A percentile compares a stretch with the other conserved stretches of the same genome.
phyloP scores from a whole-genome alignment of 2,329 filamentous ascomycete genomes.

The Drechslera avenae region DNA sequence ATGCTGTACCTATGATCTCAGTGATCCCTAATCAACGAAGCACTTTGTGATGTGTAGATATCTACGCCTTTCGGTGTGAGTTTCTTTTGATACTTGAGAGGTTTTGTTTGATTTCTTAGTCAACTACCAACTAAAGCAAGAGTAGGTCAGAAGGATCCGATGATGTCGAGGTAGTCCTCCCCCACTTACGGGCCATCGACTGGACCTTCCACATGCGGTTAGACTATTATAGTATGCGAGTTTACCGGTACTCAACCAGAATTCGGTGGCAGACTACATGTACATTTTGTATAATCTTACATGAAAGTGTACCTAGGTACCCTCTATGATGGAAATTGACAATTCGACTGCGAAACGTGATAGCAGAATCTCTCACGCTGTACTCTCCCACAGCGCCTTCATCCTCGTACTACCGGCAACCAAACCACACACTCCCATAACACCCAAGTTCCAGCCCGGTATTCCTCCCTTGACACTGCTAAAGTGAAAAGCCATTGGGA shows the following conservation, averaged over 20 bases:
- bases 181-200: slow-evolving; percentile 22
- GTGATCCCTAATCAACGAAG: no score
- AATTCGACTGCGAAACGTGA: no score
- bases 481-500: slow-evolving; percentile 52
- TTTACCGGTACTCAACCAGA: no score
- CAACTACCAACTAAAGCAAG: neutral
- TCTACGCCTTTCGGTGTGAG: neutral
- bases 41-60: neutral
- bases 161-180: slow-evolving; percentile 6
- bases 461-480: slow-evolving; percentile 46
- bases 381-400: slow-evolving; percentile 34
- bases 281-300: no score
- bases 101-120: no score
- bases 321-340: no score
- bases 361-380: slow-evolving; percentile 11
- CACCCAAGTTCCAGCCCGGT: slow-evolving; percentile 52
- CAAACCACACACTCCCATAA: slow-evolving; percentile 51
- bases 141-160: neutral
- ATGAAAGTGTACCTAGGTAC: no score
- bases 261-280: no score
- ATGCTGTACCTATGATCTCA: neutral
- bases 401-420: slow-evolving; percentile 46
- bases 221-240: neutral
- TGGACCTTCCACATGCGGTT: slow-evolving; percentile 23
- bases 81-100: neutral